Percentiles rank a stretch among this genome's conserved stretches.
Evolutionary conservation across 2,329 filamentous ascomycete genomes (phyloP).

Genomic region (Coniochaeta sp.): DNA sequence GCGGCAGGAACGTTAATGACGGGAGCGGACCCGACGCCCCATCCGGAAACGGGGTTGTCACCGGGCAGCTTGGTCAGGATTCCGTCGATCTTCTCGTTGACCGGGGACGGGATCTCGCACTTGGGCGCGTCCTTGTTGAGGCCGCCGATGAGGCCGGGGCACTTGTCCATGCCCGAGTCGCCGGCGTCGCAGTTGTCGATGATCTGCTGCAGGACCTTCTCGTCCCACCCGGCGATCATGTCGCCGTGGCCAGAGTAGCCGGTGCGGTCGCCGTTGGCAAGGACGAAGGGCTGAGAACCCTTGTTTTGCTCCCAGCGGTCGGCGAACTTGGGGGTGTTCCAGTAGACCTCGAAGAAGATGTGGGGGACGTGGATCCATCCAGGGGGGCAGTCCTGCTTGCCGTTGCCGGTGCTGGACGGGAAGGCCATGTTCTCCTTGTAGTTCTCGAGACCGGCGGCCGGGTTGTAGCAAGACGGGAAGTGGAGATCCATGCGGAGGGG

Average conservation of each 20-base stretch:
- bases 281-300: slow-evolving; percentile 57
- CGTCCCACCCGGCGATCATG: slow-evolving; percentile 69
- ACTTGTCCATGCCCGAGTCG: slow-evolving; percentile 54
- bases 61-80: slow-evolving; percentile 45
- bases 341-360: slow-evolving; percentile 54
- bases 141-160: slow-evolving; percentile 48
- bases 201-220: slow-evolving; percentile 55
- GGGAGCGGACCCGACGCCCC: slow-evolving; percentile 17
- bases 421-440: slow-evolving; percentile 61
- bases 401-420: slow-evolving; percentile 39
- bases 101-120: slow-evolving; percentile 43
- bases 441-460: slow-evolving; percentile 49
- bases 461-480: slow-evolving; percentile 71
- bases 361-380: slow-evolving; percentile 50
- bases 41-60: slow-evolving; percentile 46
- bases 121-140: slow-evolving; percentile 36
- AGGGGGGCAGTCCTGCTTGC: slow-evolving; percentile 45
- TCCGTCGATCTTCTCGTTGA: slow-evolving; percentile 38
- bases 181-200: slow-evolving; percentile 60
- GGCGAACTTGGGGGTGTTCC: slow-evolving; percentile 47
- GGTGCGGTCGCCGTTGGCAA: slow-evolving; percentile 62
- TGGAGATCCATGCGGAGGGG: slow-evolving; percentile 61
- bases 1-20: too few relatives aligned
- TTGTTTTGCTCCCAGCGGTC: slow-evolving; percentile 47
- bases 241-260: slow-evolving; percentile 67